Evolutionary conservation across 148 eudicot genomes (phyloP).

Genomic region (Vaccinium darrowii): DNA sequence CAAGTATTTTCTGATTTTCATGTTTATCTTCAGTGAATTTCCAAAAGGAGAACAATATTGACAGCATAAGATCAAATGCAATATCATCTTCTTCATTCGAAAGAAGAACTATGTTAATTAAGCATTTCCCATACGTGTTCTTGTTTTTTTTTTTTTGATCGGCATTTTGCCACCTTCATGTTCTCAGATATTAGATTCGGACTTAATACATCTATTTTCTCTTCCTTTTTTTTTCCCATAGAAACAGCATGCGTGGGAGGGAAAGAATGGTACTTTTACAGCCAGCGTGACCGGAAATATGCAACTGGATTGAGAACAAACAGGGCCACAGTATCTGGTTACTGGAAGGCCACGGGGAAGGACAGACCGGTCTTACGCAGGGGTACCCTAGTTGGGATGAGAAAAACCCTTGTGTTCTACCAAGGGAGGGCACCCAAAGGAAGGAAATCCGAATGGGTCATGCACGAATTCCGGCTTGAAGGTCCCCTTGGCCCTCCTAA

Average conservation of each 20-base stretch:
- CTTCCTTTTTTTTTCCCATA: constrained; percentile 11
- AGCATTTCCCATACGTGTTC: neutral
- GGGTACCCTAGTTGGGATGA: constrained; percentile 73
- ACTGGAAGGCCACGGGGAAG: constrained; percentile 98
- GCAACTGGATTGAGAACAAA: constrained; percentile 87
- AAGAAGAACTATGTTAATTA: neutral
- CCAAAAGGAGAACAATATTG: neutral
- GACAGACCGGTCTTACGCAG: constrained; percentile 50
- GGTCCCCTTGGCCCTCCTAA: constrained; percentile 45
- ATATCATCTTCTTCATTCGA: neutral
- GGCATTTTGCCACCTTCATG: neutral
- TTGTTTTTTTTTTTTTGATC: neutral
- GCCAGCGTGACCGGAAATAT: constrained; percentile 79
- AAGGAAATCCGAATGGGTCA: constrained; percentile 81
- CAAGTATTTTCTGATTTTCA: neutral
- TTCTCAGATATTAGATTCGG: neutral
- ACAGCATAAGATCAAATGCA: neutral
- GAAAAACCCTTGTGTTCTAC: constrained; percentile 87
- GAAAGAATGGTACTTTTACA: constrained; percentile 91
- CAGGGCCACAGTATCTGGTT: constrained; percentile 81
- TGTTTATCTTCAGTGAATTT: neutral
- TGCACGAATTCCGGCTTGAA: constrained; percentile 91
- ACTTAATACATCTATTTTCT: neutral
- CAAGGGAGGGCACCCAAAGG: constrained; percentile 96
- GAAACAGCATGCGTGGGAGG: constrained; percentile 83